Evolutionary conservation across 306 rosid genomes (phyloP).

Genomic region (Oemleria cerasiformis): DNA sequence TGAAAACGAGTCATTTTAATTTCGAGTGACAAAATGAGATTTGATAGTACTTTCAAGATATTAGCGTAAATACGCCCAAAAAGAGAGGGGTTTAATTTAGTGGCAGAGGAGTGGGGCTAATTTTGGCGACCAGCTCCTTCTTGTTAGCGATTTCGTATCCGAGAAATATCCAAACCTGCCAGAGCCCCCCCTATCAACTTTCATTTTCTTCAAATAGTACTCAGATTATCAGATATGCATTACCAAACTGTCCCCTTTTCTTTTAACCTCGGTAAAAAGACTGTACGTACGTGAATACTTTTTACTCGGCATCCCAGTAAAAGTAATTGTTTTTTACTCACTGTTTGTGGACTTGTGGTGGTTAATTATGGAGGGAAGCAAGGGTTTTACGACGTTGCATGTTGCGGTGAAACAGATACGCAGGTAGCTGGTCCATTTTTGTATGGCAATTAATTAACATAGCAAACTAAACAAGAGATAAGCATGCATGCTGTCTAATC

Average conservation of each 20-base stretch:
- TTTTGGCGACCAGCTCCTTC: constrained; percentile 5
- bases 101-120: constrained; percentile 30
- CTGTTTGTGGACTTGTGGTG: neutral
- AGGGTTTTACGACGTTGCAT: too few relatives aligned
- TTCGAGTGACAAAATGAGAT: too few relatives aligned
- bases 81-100: neutral
- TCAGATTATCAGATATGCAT: neutral
- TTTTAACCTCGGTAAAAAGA: neutral
- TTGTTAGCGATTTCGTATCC: constrained; percentile 16
- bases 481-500: neutral
- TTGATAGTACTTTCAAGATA: too few relatives aligned
- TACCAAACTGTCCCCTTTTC: too few relatives aligned
- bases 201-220: neutral
- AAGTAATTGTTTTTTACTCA: neutral
- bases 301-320: too few relatives aligned
- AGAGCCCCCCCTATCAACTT: neutral
- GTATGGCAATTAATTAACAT: neutral
- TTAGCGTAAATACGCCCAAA: too few relatives aligned
- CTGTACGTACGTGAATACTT: too few relatives aligned
- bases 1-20: too few relatives aligned
- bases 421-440: neutral
- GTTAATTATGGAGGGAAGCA: neutral
- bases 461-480: neutral
- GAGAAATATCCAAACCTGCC: constrained; percentile 18
- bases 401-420: neutral